A percentile compares a stretch with the other conserved stretches of the same genome.
Evolutionary conservation across 352 stramenopile genomes (phyloP).

Genomic region (Aphanomyces stellatus): DNA sequence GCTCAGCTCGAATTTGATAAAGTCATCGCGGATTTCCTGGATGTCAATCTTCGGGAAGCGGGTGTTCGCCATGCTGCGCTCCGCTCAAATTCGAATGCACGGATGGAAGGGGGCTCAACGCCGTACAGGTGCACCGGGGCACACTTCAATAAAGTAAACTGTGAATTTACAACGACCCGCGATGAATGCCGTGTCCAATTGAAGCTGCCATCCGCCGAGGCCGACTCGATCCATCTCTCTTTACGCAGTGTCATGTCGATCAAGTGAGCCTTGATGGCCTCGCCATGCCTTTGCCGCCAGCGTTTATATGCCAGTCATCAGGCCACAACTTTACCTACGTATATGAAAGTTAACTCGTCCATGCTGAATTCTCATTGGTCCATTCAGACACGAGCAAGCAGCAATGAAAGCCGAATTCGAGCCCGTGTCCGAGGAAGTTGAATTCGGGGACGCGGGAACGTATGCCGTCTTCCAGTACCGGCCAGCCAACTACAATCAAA

Average conservation of each 20-base stretch:
- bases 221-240: no score
- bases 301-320: no score
- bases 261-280: no score
- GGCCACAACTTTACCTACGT: no score
- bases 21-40: constrained; percentile 90
- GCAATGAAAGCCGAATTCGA: neutral
- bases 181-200: no score
- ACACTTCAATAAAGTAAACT: neutral
- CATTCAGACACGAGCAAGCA: no score
- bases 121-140: neutral
- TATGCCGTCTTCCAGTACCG: constrained; percentile 9
- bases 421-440: neutral
- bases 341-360: no score
- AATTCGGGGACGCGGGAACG: constrained; percentile 6
- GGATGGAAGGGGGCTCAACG: neutral
- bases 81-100: constrained; percentile 5
- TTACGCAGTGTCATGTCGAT: no score
- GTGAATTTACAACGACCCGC: no score
- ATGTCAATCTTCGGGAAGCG: constrained; percentile 92
- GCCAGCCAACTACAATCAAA: constrained; percentile 2
- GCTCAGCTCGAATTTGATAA: constrained; percentile 96
- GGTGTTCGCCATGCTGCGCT: constrained; percentile 61
- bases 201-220: no score
- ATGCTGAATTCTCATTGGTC: no score
- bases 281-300: no score